Conservation (phyloP, 306 rosid species). For the Glycine tomentella region DNA sequence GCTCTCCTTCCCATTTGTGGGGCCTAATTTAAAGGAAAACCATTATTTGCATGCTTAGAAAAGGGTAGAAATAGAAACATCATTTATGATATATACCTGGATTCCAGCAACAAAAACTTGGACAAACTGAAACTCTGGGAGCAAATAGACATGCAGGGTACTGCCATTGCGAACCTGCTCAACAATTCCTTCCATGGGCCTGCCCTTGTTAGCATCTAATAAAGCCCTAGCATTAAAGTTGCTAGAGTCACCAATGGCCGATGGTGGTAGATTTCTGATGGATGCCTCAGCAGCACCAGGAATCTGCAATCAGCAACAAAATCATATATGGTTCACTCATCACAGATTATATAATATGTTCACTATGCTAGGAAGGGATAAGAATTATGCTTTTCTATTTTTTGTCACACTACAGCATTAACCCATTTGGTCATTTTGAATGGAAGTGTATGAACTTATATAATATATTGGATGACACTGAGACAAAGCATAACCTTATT, state of each 20-base stretch:
- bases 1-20: slow-evolving; percentile 91
- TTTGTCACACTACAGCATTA: slow-evolving; percentile 11
- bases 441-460: slow-evolving; percentile 5
- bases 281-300: slow-evolving; percentile 86
- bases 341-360: slow-evolving; percentile 16
- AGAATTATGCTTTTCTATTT: background rate
- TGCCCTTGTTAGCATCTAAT: slow-evolving; percentile 82
- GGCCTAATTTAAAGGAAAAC: slow-evolving; percentile 55
- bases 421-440: slow-evolving; percentile 7
- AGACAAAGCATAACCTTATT: slow-evolving; percentile 7
- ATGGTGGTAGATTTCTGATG: slow-evolving; percentile 82
- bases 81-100: slow-evolving; percentile 61
- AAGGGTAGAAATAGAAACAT: slow-evolving; percentile 19
- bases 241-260: slow-evolving; percentile 85
- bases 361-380: background rate
- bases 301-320: slow-evolving; percentile 61
- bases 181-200: slow-evolving; percentile 82
- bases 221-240: slow-evolving; percentile 86
- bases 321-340: background rate
- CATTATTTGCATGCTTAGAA: background rate
- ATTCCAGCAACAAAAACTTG: slow-evolving; percentile 93
- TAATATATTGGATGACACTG: slow-evolving; percentile 16
- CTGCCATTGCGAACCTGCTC: slow-evolving; percentile 99
- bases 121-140: slow-evolving; percentile 94
- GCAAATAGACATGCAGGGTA: slow-evolving; percentile 81